phyloP scores from a whole-genome alignment of 768 basidiomycete genomes.

The Cyathus striatus region DNA sequence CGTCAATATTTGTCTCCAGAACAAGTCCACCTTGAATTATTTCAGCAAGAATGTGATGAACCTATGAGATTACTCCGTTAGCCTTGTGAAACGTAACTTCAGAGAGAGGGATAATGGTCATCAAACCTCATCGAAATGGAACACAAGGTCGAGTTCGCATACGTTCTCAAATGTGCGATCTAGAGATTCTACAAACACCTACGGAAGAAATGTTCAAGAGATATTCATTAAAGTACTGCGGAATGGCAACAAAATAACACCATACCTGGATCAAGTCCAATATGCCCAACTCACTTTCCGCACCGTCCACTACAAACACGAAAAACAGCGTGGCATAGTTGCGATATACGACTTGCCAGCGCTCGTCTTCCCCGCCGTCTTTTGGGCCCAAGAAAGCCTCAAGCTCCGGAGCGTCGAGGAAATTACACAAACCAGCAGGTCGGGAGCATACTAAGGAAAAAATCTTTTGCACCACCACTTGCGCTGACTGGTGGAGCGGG shows the following conservation, averaged over 20 bases:
- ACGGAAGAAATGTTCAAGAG: background rate
- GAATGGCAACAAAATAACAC: conserved; percentile 4
- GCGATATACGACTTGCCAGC: conserved; percentile 87
- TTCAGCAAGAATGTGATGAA: conserved; percentile 92
- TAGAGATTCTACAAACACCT: conserved; percentile 97
- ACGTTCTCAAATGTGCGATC: conserved; percentile 98
- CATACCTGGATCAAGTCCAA: conserved; percentile 93
- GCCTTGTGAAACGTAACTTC: background rate
- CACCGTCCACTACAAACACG: conserved; percentile 93
- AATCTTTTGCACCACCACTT: conserved; percentile 80
- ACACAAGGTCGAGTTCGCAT: conserved; percentile 96
- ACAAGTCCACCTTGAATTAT: conserved; percentile 96
- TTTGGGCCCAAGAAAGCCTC: conserved; percentile 65
- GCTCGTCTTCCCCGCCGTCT: conserved; percentile 44
- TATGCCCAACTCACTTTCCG: conserved; percentile 95
- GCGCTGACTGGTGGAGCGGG: conserved; percentile 61
- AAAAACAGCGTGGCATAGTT: conserved; percentile 97
- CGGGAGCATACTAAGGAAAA: conserved; percentile 83
- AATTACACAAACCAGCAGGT: conserved; percentile 86
- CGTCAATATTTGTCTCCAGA: conserved; percentile 89
- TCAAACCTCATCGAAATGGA: conserved; percentile 94
- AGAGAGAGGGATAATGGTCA: background rate
- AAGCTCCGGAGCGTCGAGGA: conserved; percentile 88
- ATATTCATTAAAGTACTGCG: background rate
- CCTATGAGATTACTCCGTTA: conserved; percentile 37